Percentiles rank a stretch among this genome's conserved stretches.
Evolutionary conservation across 2,329 filamentous ascomycete species (phyloP).

Genomic region (Fusarium sp.): DNA sequence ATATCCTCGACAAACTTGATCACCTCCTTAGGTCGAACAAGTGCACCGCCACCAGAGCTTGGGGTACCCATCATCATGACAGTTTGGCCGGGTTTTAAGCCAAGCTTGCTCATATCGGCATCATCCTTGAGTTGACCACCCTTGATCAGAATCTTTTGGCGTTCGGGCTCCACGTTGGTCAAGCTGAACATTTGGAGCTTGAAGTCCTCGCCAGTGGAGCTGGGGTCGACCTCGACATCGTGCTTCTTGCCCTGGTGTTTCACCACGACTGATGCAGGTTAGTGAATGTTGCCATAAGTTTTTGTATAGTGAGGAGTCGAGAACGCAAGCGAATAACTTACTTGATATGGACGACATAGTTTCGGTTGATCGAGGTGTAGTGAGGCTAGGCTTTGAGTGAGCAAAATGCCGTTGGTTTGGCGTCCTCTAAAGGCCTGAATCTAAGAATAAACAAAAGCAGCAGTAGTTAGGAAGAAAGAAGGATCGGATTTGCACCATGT

Average conservation of each 20-base stretch:
- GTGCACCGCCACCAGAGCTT: constrained; percentile 70
- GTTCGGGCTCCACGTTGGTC: constrained; percentile 94
- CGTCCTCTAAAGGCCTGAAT: background rate
- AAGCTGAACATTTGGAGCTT: constrained; percentile 96
- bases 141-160: constrained; percentile 96
- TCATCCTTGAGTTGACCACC: constrained; percentile 97
- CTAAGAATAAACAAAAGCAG: background rate
- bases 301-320: background rate
- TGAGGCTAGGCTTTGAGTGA: background rate
- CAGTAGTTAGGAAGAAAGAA: constrained; percentile 8
- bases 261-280: constrained; percentile 75
- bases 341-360: constrained; percentile 69
- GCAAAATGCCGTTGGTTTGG: background rate
- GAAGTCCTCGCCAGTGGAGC: constrained; percentile 88
- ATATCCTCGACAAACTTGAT: constrained; percentile 97
- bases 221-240: constrained; percentile 89
- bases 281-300: constrained; percentile 16
- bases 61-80: constrained; percentile 99
- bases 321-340: constrained; percentile 52
- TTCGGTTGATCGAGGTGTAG: constrained; percentile 28
- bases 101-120: constrained; percentile 83
- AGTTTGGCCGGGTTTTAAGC: constrained; percentile 84
- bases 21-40: constrained; percentile 81
- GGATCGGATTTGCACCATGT: background rate
- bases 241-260: constrained; percentile 97